Percentiles rank a stretch among this genome's conserved stretches.
Evolutionary conservation across 2,329 filamentous ascomycete genomes (phyloP).

Genomic region (Chalaropsis thielavioides): DNA sequence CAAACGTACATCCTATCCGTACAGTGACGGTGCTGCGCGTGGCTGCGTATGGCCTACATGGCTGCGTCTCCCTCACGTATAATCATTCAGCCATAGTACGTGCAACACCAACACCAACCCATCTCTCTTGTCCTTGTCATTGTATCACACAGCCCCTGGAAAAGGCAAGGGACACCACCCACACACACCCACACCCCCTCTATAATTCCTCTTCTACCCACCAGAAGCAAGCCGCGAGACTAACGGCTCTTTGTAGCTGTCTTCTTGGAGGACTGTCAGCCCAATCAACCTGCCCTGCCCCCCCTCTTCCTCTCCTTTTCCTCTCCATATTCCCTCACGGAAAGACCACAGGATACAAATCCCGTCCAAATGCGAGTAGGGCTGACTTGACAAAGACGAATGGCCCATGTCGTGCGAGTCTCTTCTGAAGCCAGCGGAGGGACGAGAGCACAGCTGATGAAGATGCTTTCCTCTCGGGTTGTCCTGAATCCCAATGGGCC

Average conservation of each 20-base stretch:
- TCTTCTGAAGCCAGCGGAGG: background rate
- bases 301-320: background rate
- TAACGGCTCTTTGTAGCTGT: too few species aligned
- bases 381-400: background rate
- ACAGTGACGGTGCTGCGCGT: background rate
- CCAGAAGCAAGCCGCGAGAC: too few species aligned
- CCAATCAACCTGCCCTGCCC: background rate
- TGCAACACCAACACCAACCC: background rate
- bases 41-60: background rate
- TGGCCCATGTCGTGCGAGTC: conserved; percentile 3
- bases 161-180: background rate
- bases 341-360: background rate
- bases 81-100: background rate
- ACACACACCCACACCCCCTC: background rate
- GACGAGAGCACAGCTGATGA: background rate
- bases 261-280: background rate
- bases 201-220: background rate
- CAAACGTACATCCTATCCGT: background rate
- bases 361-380: background rate
- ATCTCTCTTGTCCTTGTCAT: background rate
- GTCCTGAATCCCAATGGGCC: background rate
- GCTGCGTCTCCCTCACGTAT: background rate
- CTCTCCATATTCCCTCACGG: background rate
- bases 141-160: background rate
- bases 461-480: background rate